Conservation (phyloP, 306 rosid species). For the Gillenia trifoliata region DNA sequence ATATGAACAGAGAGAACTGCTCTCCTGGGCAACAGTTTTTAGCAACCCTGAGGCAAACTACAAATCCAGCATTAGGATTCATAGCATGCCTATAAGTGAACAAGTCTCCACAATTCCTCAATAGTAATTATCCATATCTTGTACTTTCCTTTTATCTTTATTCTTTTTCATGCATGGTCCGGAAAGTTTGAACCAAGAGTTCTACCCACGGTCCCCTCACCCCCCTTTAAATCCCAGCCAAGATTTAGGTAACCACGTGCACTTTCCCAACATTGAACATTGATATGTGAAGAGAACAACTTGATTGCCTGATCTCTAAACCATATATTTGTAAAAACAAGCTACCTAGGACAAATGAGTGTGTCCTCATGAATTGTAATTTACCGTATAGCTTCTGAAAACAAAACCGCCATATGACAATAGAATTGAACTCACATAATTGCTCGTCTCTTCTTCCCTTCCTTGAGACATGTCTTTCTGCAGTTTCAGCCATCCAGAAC, state of each 20-base stretch:
- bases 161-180: neutral
- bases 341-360: neutral
- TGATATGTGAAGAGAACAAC: neutral
- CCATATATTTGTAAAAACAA: too few species aligned
- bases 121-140: neutral
- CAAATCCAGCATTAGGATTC: neutral
- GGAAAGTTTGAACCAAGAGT: neutral
- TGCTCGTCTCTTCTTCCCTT: slow-evolving; percentile 85
- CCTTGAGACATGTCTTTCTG: slow-evolving; percentile 45
- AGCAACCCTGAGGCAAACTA: too few species aligned
- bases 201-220: neutral
- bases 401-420: neutral
- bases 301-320: neutral
- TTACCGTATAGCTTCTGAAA: neutral
- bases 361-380: neutral
- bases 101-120: neutral
- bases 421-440: slow-evolving; percentile 52
- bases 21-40: too few species aligned
- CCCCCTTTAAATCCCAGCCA: neutral
- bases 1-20: neutral
- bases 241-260: neutral
- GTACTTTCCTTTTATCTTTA: too few species aligned
- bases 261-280: neutral
- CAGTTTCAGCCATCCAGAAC: slow-evolving; percentile 77
- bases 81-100: neutral